A percentile compares a stretch with the other conserved stretches of the same genome.
Evolutionary conservation across 2,329 filamentous ascomycete genomes (phyloP).

Genomic region (Helotiales sp.): DNA sequence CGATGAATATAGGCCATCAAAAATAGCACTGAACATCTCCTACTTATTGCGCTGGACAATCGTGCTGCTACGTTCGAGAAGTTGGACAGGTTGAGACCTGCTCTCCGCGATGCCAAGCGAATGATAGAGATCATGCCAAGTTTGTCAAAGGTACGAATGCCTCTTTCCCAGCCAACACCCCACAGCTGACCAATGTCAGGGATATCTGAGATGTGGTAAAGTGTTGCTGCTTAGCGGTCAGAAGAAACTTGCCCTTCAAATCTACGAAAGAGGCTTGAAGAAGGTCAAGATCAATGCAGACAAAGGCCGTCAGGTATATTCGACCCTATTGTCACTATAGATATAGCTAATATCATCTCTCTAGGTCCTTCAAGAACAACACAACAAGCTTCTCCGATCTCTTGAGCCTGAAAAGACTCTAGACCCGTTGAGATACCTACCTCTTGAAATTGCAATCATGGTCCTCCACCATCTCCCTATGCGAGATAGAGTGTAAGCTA

Average conservation of each 20-base stretch:
- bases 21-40: constrained; percentile 26
- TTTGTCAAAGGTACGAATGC: constrained; percentile 29
- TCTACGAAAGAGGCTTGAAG: constrained; percentile 35
- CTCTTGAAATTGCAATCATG: constrained; percentile 36
- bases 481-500: constrained; percentile 33
- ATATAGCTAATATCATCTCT: constrained; percentile 4
- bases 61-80: constrained; percentile 37
- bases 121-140: constrained; percentile 36
- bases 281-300: constrained; percentile 35
- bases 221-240: constrained; percentile 32
- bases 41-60: constrained; percentile 35
- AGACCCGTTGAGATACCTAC: constrained; percentile 36
- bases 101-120: constrained; percentile 33
- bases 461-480: constrained; percentile 31
- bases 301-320: constrained; percentile 18
- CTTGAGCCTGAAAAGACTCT: constrained; percentile 26
- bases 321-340: background rate
- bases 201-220: constrained; percentile 37
- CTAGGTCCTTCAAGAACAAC: constrained; percentile 33
- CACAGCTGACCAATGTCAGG: constrained; percentile 19
- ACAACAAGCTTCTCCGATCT: constrained; percentile 30
- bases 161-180: background rate
- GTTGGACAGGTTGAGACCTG: constrained; percentile 27
- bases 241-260: constrained; percentile 32
- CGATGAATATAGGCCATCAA: constrained; percentile 25